A percentile compares a stretch with the other conserved stretches of the same genome.
These are phyloP conservation scores for Alnus rubra DNA, from an alignment of 306 rosid genomes.

Conservation along the genomic window DNA sequence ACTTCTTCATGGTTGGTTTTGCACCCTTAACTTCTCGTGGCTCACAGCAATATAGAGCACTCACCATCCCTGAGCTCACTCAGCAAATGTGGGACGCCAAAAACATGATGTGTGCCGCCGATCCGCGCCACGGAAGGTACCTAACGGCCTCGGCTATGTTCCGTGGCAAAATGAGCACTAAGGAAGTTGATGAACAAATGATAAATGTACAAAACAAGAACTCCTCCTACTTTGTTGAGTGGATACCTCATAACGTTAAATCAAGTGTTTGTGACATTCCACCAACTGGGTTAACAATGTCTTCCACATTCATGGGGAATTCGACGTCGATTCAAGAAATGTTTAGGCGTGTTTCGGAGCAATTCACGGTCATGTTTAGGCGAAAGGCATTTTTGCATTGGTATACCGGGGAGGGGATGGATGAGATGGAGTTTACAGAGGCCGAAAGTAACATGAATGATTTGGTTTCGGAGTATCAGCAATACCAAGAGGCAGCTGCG, in stretches of 20 bases:
- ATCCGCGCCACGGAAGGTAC: constrained; percentile 84
- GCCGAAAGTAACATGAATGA: constrained; percentile 95
- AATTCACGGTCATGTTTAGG: constrained; percentile 85
- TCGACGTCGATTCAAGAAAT: constrained; percentile 88
- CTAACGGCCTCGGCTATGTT: constrained; percentile 87
- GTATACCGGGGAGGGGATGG: constrained; percentile 93
- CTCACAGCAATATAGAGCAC: constrained; percentile 70
- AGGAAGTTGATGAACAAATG: constrained; percentile 85
- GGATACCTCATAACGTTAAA: constrained; percentile 91
- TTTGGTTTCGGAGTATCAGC: constrained; percentile 87
- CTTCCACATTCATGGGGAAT: constrained; percentile 86
- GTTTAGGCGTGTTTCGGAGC: constrained; percentile 87
- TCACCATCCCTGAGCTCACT: constrained; percentile 87
- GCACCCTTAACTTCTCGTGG: constrained; percentile 82
- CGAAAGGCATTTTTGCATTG: constrained; percentile 92
- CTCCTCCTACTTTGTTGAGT: constrained; percentile 81
- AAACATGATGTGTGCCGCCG: constrained; percentile 91
- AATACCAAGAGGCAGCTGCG: constrained; percentile 75
- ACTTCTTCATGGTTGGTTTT: constrained; percentile 88
- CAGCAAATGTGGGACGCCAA: constrained; percentile 94
- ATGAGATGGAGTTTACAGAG: constrained; percentile 88
- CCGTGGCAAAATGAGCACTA: constrained; percentile 89
- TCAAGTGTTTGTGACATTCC: constrained; percentile 91
- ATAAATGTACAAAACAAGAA: constrained; percentile 88
- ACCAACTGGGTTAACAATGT: constrained; percentile 75